Percentiles rank a stretch among this genome's conserved stretches.
phyloP scores from a whole-genome alignment of 805 yeast species.

The Blastobotrys muscicola region DNA sequence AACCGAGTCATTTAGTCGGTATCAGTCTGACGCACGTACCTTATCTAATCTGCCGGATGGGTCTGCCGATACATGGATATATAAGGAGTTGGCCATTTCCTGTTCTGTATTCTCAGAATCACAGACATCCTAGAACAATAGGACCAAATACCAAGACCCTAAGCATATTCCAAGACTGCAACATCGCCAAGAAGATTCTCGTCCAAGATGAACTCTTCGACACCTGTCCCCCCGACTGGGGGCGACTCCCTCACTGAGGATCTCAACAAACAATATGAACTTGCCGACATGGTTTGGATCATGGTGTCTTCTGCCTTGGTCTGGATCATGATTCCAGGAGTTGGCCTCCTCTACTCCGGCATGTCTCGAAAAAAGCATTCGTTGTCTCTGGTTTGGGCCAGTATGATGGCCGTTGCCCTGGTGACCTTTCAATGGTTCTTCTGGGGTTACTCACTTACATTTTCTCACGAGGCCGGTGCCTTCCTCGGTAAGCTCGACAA shows the following conservation, averaged over 20 bases:
- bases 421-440: constrained; percentile 94
- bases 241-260: constrained; percentile 70
- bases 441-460: constrained; percentile 93
- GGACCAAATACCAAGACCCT: too few species aligned
- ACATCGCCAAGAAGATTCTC: background rate
- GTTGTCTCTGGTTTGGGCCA: constrained; percentile 88
- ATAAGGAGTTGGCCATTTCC: too few species aligned
- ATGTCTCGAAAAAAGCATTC: constrained; percentile 92
- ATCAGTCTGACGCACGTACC: too few species aligned
- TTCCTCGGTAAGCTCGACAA: constrained; percentile 77
- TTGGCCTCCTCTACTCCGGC: constrained; percentile 89
- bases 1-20: too few species aligned
- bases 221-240: constrained; percentile 39
- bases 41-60: too few species aligned
- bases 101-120: too few species aligned
- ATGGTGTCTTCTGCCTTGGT: constrained; percentile 45
- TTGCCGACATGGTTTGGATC: constrained; percentile 77
- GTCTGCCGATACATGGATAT: too few species aligned
- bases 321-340: constrained; percentile 95
- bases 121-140: too few species aligned
- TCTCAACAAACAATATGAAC: constrained; percentile 58
- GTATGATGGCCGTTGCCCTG: constrained; percentile 77
- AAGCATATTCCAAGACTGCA: background rate
- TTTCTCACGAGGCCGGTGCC: constrained; percentile 57
- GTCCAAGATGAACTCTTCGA: background rate